phyloP scores from a whole-genome alignment of 768 basidiomycete genomes.

The Trichaptum fuscoviolaceum region DNA sequence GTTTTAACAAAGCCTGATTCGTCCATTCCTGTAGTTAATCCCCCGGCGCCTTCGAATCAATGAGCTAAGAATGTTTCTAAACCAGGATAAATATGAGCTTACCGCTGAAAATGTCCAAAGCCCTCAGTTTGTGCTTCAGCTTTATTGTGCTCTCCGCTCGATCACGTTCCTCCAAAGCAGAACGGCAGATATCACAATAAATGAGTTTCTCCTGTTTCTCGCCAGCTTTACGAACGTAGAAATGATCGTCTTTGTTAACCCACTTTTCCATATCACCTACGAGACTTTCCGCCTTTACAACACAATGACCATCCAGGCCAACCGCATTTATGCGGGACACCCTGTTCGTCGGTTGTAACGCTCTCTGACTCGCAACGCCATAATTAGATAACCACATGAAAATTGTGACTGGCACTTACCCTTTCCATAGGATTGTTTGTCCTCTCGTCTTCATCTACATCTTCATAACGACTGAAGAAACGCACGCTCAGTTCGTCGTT shows the following conservation, averaged over 20 bases:
- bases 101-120: conserved; percentile 71
- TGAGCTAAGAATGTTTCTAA: background rate
- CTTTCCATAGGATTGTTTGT: conserved; percentile 11
- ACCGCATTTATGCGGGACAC: conserved; percentile 21
- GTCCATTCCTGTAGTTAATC: conserved; percentile 63
- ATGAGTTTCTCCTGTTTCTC: conserved; percentile 2
- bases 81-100: conserved; percentile 11
- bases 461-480: conserved; percentile 42
- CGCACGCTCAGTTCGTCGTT: conserved; percentile 29
- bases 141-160: background rate
- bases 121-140: conserved; percentile 30
- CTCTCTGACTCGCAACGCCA: background rate
- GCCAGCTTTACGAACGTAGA: conserved; percentile 39
- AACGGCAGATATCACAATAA: background rate
- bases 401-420: background rate
- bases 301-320: conserved; percentile 51
- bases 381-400: background rate
- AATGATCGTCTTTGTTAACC: conserved; percentile 55
- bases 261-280: conserved; percentile 32
- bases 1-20: conserved; percentile 58
- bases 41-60: conserved; percentile 60
- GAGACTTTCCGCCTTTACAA: conserved; percentile 35
- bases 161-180: background rate
- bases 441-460: conserved; percentile 24
- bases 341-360: background rate